Base-by-base conservation (phyloP, 2,329 filamentous ascomycete species). In the Colletotrichum melonis region DNA sequence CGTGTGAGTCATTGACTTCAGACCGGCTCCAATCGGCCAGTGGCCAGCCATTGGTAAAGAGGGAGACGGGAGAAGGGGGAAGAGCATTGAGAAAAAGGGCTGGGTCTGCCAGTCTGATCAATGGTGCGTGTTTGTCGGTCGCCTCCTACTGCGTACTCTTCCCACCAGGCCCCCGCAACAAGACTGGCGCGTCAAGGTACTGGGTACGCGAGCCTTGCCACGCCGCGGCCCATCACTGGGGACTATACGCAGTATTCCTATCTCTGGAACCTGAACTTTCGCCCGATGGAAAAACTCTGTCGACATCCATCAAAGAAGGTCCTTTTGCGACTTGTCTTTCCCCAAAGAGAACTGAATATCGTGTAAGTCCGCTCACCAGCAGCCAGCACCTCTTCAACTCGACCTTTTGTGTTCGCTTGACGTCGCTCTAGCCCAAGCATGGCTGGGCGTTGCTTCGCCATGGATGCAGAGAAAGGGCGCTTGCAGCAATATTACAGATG, bases 1-100 rank as follows among this genome's bases (percentile, higher is more conserved):
- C 55, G 66, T 75, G 70, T 75, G 73, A 75, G 73, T 75, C 73
- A 75, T 75, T 75, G 65, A 69, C 69, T 60, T 59, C 59, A 73
- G 62, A 46, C 67, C 55, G 66, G 70, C 49, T 65, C 60, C 55
- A 69, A 73, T 60, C 66, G 55, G 60, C 67, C 66, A 73, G 38
- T 64, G 55, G 55, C 66, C 54, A 74, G 56, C 63, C 55, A 66
- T 67, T 67, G 62, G 54, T 49, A 60, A 56, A 60, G 52, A 49
- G 57, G 60, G 24, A 30, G 32, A 30, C 7, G 42, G 16, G 16
- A 49, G 16, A 49, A 22, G 58, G 58, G 69, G 58, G 65, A 62
- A 65, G 62, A 72, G 67, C 62, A 73, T 62, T 55, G 49, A 71
- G 26, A 26, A 12, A 16, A 59, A 72, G 42, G 64, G 69, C 69